Evolutionary conservation across 2,329 filamentous ascomycete species (phyloP), one percentile per base, ranked within the genome.

Genomic region (Sclerotinia glacialis): DNA sequence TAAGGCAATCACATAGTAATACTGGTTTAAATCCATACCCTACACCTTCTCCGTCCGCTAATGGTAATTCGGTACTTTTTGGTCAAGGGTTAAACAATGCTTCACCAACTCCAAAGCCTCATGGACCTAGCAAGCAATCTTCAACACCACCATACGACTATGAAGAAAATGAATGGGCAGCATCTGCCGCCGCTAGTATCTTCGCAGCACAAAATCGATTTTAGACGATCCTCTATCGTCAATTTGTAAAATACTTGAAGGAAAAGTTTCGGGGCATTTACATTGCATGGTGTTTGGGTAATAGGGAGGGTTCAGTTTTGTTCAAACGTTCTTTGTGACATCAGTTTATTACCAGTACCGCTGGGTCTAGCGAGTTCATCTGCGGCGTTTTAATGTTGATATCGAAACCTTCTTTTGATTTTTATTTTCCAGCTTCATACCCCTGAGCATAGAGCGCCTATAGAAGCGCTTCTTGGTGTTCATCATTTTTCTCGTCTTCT

Each of bases 141-240:
- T 94, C 93, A 3, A 98, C 95, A 21, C 95, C 95, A 28, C 94
- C 95, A 4, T 97, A 97, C 72, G 93, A 97, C 74, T 92, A 95
- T 74, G 93, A 97, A 75, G 93, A 96, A 73, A 88, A 89, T 70
- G 93, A 97, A 77, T 98, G 93, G 94, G 92, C 90, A 23, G 87
- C 90, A 11, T 89, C 91, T 52, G 90, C 92, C 40, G 87, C 92
- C 14, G 90, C 91, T 7, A 93, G 90, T 78, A 93, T 93, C 71
- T 90, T 91, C 81, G 89, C 89, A 64, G 86, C 88, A 42, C 86
- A 89, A 70, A 88, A 83, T 76, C 83, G 85, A 71, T 85, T 88
- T 73, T 89, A 71, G 67, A 70, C 63, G 64, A 65, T 56, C 37
- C 53, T 64, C 55, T 54, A 64, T 67, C 62, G 69, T 72, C 66